A percentile compares a stretch with the other conserved stretches of the same genome.
phyloP scores from a whole-genome alignment of 2,329 filamentous ascomycete species.

The Alternaria atra region DNA sequence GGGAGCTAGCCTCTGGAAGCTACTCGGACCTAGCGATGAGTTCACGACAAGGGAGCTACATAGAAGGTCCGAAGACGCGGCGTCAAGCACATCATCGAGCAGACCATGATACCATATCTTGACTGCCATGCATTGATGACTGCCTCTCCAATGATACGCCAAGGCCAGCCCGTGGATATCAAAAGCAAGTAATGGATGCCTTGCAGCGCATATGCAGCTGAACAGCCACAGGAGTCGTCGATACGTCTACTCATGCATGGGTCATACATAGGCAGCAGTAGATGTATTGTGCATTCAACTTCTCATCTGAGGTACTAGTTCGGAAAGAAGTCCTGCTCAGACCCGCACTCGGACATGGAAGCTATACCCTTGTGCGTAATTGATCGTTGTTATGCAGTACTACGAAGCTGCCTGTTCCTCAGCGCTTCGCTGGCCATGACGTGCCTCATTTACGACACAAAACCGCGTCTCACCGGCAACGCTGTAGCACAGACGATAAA shows the following conservation, averaged over 20 bases:
- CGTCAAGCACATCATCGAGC: conserved; percentile 3
- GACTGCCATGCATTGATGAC: background rate
- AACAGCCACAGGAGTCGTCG: background rate
- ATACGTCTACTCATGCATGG: background rate
- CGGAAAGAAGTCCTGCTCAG: background rate
- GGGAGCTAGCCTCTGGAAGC: conserved; percentile 2
- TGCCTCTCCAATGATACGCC: background rate
- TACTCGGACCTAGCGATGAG: background rate
- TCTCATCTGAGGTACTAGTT: background rate
- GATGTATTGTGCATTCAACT: too few species aligned
- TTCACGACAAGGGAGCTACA: conserved; percentile 4
- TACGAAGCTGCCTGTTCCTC: conserved; percentile 10
- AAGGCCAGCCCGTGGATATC: conserved; percentile 5
- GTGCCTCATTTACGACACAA: conserved; percentile 8
- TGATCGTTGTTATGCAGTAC: conserved; percentile 10
- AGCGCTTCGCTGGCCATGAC: conserved; percentile 15
- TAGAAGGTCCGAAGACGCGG: conserved; percentile 4
- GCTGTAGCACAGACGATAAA: conserved; percentile 27
- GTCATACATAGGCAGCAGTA: conserved; percentile 1
- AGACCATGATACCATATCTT: background rate
- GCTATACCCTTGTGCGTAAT: background rate
- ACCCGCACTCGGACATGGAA: background rate
- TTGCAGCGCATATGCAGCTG: conserved; percentile 11
- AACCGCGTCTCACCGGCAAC: conserved; percentile 33
- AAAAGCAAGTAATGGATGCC: conserved; percentile 10